These are phyloP conservation scores for Suillus subaureus DNA, from an alignment of 768 basidiomycete genomes.

Conservation along the genomic window DNA sequence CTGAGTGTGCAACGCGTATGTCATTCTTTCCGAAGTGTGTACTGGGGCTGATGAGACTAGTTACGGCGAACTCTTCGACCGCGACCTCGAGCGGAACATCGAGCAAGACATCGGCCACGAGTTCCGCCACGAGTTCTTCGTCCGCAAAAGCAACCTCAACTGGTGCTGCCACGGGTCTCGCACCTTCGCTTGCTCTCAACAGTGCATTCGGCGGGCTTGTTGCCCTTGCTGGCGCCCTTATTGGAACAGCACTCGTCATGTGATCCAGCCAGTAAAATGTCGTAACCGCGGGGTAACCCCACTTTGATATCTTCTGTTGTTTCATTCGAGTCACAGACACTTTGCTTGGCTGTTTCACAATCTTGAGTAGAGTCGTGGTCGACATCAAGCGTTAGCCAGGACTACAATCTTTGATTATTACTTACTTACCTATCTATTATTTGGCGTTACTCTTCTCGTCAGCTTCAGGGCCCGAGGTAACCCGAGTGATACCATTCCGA, in stretches of 20 bases:
- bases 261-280: conserved; percentile 6
- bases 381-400: neutral
- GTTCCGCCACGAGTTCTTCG: neutral
- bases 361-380: neutral
- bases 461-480: too few relatives aligned
- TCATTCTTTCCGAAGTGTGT: neutral
- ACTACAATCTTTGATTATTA: neutral
- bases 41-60: conserved; percentile 8
- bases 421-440: neutral
- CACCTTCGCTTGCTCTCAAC: conserved; percentile 20
- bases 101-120: neutral
- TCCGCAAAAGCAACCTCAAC: neutral
- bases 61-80: neutral
- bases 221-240: conserved; percentile 27
- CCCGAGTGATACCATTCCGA: too few relatives aligned
- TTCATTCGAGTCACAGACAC: neutral
- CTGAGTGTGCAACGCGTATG: conserved; percentile 35
- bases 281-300: neutral
- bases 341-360: neutral
- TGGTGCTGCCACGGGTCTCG: conserved; percentile 22
- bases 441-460: too few relatives aligned
- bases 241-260: conserved; percentile 28
- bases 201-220: conserved; percentile 24
- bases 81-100: neutral
- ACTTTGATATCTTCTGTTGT: neutral